Percentiles rank a stretch among this genome's conserved stretches.
Evolutionary conservation across 2,329 filamentous ascomycete species (phyloP).

Genomic region (Aschersonia sp.): DNA sequence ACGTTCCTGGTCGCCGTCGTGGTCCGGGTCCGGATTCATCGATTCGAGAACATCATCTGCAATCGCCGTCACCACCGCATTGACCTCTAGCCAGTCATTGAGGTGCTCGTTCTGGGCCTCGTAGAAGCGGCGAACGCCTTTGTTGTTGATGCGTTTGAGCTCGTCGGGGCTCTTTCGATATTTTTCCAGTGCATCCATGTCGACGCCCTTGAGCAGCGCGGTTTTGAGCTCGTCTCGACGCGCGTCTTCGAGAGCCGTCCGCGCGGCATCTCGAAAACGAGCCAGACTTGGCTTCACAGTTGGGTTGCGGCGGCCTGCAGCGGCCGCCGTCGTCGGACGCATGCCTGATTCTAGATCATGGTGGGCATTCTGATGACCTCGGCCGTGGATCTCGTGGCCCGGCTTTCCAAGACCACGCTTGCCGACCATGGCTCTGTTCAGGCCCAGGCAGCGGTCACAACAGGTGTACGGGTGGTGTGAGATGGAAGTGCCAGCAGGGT

Average conservation of each 20-base stretch:
- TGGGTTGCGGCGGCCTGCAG: no score
- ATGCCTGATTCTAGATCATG: not conserved
- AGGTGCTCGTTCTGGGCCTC: slow-evolving; percentile 14
- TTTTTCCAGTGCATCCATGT: slow-evolving; percentile 12
- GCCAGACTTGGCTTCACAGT: not conserved
- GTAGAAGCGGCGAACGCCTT: slow-evolving; percentile 14
- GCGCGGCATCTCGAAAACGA: slow-evolving; percentile 14
- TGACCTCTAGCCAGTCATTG: slow-evolving; percentile 20
- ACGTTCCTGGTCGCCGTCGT: slow-evolving; percentile 16
- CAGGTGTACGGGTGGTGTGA: not conserved
- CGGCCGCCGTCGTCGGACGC: not conserved
- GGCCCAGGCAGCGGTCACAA: not conserved
- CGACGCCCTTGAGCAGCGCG: slow-evolving; percentile 15
- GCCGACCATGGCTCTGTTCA: not conserved
- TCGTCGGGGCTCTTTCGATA: slow-evolving; percentile 15
- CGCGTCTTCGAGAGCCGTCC: slow-evolving; percentile 15
- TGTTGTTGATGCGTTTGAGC: slow-evolving; percentile 13
- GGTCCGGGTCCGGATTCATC: slow-evolving; percentile 19
- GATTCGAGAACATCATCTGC: slow-evolving; percentile 18
- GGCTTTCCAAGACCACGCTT: not conserved
- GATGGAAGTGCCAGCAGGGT: no score
- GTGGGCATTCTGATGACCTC: not conserved
- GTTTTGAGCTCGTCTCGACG: slow-evolving; percentile 15
- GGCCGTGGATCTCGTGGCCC: not conserved
- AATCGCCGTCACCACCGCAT: slow-evolving; percentile 18